These are phyloP conservation scores for Solanum tarapatanum DNA, from an alignment of 257 asterid species.

Conservation along the genomic window DNA sequence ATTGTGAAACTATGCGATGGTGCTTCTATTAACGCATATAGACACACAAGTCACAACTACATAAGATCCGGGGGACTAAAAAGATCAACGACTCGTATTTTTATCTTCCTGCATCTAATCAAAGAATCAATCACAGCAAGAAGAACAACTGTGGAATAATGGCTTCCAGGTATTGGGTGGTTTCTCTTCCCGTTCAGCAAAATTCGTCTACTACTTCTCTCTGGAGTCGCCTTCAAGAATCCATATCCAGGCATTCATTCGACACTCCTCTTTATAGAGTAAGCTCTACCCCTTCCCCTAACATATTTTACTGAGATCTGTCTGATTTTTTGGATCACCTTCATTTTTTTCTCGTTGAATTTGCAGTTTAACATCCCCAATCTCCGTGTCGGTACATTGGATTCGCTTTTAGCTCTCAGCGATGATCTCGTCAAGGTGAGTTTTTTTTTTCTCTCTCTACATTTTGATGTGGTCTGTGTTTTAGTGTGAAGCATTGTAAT, in stretches of 20 bases:
- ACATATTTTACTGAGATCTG: constrained; percentile 16
- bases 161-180: constrained; percentile 96
- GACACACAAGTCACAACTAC: background rate
- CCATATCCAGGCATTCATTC: constrained; percentile 78
- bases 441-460: background rate
- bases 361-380: constrained; percentile 78
- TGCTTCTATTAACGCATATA: background rate
- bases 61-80: background rate
- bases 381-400: constrained; percentile 89
- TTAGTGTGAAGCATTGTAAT: background rate
- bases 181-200: constrained; percentile 68
- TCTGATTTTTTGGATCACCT: background rate
- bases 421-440: constrained; percentile 75
- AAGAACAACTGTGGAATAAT: constrained; percentile 10
- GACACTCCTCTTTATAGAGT: constrained; percentile 92
- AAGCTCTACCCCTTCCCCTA: background rate
- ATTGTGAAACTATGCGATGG: background rate
- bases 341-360: background rate
- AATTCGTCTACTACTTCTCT: constrained; percentile 47
- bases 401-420: constrained; percentile 68
- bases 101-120: background rate
- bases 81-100: background rate
- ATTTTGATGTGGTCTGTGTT: background rate
- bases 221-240: constrained; percentile 88
- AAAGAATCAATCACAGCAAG: background rate